Conservation (phyloP, 1,284 basidiomycete genomes). For the Phylloboletellus chloephorus region DNA sequence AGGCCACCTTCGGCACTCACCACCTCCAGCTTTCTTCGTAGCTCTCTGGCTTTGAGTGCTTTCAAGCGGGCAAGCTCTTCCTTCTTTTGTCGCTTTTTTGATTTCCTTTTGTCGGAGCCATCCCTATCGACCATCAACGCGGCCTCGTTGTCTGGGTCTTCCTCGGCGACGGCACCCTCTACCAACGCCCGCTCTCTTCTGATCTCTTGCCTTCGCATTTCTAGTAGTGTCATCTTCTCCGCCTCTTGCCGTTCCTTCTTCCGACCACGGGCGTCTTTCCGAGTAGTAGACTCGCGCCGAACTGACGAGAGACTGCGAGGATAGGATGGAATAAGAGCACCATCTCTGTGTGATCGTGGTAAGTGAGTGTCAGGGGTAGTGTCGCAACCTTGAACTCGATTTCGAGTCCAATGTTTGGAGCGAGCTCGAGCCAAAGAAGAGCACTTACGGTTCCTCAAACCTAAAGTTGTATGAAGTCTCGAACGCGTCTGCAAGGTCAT, state of each 20-base stretch:
- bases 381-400: neutral
- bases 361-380: constrained; percentile 1
- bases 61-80: constrained; percentile 81
- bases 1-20: constrained; percentile 65
- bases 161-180: constrained; percentile 18
- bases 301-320: constrained; percentile 73
- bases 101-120: constrained; percentile 35
- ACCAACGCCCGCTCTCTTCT: constrained; percentile 59
- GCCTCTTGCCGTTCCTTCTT: constrained; percentile 75
- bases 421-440: neutral
- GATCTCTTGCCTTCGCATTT: constrained; percentile 73
- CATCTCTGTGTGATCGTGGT: constrained; percentile 46
- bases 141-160: neutral
- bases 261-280: constrained; percentile 78
- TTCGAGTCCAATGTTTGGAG: neutral
- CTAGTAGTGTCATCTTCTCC: constrained; percentile 74
- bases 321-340: constrained; percentile 69
- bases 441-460: constrained; percentile 83
- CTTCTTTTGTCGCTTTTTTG: constrained; percentile 39
- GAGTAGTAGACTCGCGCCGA: constrained; percentile 71
- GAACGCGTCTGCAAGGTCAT: constrained; percentile 66
- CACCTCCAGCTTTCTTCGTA: constrained; percentile 68
- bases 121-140: neutral
- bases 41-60: constrained; percentile 78
- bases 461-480: constrained; percentile 91